These are phyloP conservation scores for Lecanosticta acicola DNA, from an alignment of 2,329 filamentous ascomycete genomes.

Conservation along the genomic window DNA sequence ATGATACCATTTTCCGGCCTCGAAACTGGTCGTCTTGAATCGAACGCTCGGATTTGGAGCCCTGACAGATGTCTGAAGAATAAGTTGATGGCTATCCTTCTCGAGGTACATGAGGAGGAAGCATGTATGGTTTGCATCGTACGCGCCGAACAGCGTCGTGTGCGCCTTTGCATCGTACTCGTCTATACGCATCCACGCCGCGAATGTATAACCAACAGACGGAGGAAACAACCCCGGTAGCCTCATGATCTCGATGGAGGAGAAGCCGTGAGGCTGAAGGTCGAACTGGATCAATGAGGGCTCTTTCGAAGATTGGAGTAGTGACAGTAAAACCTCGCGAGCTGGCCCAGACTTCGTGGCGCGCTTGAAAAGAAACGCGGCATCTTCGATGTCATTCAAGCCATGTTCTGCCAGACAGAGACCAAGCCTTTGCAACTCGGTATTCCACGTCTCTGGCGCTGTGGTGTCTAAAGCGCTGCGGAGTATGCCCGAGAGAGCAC, in stretches of 20 bases:
- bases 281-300: slow-evolving; percentile 93
- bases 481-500: slow-evolving; percentile 9
- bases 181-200: slow-evolving; percentile 84
- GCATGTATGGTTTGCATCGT: slow-evolving; percentile 85
- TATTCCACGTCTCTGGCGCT: slow-evolving; percentile 4
- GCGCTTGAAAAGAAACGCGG: slow-evolving; percentile 64
- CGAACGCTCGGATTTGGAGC: slow-evolving; percentile 82
- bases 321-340: slow-evolving; percentile 66
- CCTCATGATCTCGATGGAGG: slow-evolving; percentile 83
- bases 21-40: slow-evolving; percentile 78
- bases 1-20: slow-evolving; percentile 82
- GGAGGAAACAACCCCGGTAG: slow-evolving; percentile 82
- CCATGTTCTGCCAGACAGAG: slow-evolving; percentile 68
- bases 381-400: slow-evolving; percentile 74
- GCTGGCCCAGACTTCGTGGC: slow-evolving; percentile 48
- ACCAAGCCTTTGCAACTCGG: slow-evolving; percentile 10
- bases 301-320: slow-evolving; percentile 66
- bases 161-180: slow-evolving; percentile 77
- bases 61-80: slow-evolving; percentile 89
- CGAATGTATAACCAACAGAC: slow-evolving; percentile 77
- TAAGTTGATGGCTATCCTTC: slow-evolving; percentile 87
- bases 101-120: slow-evolving; percentile 93
- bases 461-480: background rate
- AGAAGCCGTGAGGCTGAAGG: slow-evolving; percentile 77
- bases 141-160: slow-evolving; percentile 93